These are phyloP conservation scores for Aspergillus sclerotioniger DNA, from an alignment of 495 filamentous ascomycete species.

Conservation along the genomic window DNA sequence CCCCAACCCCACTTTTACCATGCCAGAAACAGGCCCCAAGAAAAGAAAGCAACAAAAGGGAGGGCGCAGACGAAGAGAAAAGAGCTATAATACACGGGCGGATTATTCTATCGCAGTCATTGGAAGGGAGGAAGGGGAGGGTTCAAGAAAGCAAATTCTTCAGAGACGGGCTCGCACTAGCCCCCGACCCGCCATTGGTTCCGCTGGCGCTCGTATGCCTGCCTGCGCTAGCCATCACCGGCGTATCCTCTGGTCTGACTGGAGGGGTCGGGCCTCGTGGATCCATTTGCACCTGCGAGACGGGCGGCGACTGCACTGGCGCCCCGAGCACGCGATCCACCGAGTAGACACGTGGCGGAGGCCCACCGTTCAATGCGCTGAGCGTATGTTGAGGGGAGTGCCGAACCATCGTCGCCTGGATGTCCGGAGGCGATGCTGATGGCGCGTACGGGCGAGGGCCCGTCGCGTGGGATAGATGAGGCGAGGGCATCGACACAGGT, in stretches of 20 bases:
- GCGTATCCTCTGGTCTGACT: slow-evolving; percentile 33
- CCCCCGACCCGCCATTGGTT: slow-evolving; percentile 39
- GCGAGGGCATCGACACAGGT: slow-evolving; percentile 37
- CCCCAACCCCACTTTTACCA: slow-evolving; percentile 25
- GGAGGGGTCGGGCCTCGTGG: slow-evolving; percentile 37
- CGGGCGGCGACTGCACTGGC: slow-evolving; percentile 38
- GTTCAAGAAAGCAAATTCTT: slow-evolving; percentile 67
- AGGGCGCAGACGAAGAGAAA: slow-evolving; percentile 20
- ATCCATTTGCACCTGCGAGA: slow-evolving; percentile 34
- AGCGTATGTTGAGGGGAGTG: slow-evolving; percentile 43
- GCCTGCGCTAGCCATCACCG: slow-evolving; percentile 26
- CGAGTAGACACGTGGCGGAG: slow-evolving; percentile 35
- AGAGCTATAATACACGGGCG: slow-evolving; percentile 24
- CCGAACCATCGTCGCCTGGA: slow-evolving; percentile 41
- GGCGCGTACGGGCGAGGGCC: slow-evolving; percentile 42
- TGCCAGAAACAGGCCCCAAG: slow-evolving; percentile 25
- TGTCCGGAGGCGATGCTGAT: slow-evolving; percentile 46
- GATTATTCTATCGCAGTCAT: not conserved
- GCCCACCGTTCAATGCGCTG: slow-evolving; percentile 37
- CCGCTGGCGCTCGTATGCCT: slow-evolving; percentile 38
- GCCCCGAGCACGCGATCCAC: slow-evolving; percentile 37
- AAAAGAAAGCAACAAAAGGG: slow-evolving; percentile 14
- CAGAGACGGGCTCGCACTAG: slow-evolving; percentile 74
- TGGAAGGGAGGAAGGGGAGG: not conserved
- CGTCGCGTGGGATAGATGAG: slow-evolving; percentile 37